These are phyloP conservation scores for Cladochytrium replicatum DNA, from an alignment of 192 early-diverging fungal genomes.

Conservation along the genomic window DNA sequence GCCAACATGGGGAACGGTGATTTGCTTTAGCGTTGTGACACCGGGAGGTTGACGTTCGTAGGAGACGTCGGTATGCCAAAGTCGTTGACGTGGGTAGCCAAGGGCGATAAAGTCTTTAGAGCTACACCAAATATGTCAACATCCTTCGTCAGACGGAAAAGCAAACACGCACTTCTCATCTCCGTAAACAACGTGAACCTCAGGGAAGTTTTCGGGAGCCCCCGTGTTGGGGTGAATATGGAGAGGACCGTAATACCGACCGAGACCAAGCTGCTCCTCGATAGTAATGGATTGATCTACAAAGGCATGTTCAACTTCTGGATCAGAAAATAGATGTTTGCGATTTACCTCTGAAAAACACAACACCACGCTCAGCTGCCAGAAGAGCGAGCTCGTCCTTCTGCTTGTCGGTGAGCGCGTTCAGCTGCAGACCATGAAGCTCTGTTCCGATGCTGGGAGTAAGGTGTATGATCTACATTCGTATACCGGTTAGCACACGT, in stretches of 20 bases:
- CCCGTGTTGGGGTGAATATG: constrained; percentile 10
- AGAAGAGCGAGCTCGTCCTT: constrained; percentile 52
- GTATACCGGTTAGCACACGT: too few relatives aligned
- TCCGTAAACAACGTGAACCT: constrained; percentile 7
- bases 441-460: constrained; percentile 57
- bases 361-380: constrained; percentile 56
- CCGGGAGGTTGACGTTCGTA: constrained; percentile 48
- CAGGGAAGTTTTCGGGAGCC: not conserved
- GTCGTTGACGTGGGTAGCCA: too few relatives aligned
- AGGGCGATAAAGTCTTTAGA: too few relatives aligned
- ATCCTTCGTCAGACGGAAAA: too few relatives aligned
- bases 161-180: constrained; percentile 1
- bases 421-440: constrained; percentile 47
- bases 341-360: constrained; percentile 59
- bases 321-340: too few relatives aligned
- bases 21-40: constrained; percentile 37
- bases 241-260: constrained; percentile 37
- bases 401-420: constrained; percentile 48
- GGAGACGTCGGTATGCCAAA: constrained; percentile 34
- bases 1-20: constrained; percentile 22
- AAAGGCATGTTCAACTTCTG: too few relatives aligned
- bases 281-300: constrained; percentile 50
- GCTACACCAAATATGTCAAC: too few relatives aligned
- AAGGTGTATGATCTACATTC: constrained; percentile 14
- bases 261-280: constrained; percentile 46